Base-by-base conservation (phyloP, 2,329 filamentous ascomycete genomes). In the Venturia aucupariae region DNA sequence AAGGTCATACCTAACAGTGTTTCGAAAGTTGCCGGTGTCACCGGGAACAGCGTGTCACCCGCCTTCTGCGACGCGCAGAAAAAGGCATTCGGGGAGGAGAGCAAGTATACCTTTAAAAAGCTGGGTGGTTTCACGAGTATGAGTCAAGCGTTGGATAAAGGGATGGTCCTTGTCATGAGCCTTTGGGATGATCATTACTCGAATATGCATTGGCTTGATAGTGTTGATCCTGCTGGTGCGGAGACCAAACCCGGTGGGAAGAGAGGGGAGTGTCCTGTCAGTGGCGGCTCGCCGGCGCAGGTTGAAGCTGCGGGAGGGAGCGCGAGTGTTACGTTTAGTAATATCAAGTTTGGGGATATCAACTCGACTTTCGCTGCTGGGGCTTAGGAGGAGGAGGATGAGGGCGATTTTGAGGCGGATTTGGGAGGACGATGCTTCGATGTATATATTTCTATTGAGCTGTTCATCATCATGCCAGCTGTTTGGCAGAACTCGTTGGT, bases 181-280 rank as follows among this genome's bases (percentile, higher is more conserved):
- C 75, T 86, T 66, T 84, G 81, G 81, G 84, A 88, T 71, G 87
- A 90, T 76, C 82, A 89, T 75, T 75, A 82, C 66, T 77, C 83
- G 71, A 81, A 87, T 76, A 90, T 90, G 87, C 82, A 88, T 70
- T 90, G 88, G 88, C 82, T 91, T 70, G 88, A 90, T 78, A 84
- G 38, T 19, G 22, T 41, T 41, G 22, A 15, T 15, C 59, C 59
- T n/a, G 2, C 19, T 4, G 51, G 30, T n/a, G 59, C n/a, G 59
- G 24, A 22, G 27, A 19, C 82, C 72, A 71, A 69, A 65, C 73
- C 71, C 19, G 75, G 75, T 71, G 64, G 71, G 38, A 72, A 66
- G 51, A 73, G 75, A 68, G 75, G 75, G 66, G 73, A 73, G 61
- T 77, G 75, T 71, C 27, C 70, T 3, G 75, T 68, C n/a, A 68